Evolutionary conservation across 176 grass and related monocot species (phyloP).

Genomic region (Chrysopogon serrulatus): DNA sequence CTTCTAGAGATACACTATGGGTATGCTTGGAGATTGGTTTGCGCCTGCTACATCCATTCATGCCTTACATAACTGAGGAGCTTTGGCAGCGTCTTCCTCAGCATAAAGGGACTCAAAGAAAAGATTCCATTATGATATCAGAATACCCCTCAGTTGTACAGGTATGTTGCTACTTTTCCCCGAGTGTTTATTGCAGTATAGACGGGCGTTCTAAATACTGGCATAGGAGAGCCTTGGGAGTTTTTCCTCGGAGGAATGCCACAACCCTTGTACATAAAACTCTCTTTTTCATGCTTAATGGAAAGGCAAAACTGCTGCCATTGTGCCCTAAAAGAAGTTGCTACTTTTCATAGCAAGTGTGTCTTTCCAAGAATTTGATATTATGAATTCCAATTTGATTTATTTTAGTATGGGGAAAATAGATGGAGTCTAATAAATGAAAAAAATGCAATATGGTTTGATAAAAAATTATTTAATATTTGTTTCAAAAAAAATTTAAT

Average conservation of each 20-base stretch:
- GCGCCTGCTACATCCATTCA: slow-evolving; percentile 72
- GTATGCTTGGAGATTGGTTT: slow-evolving; percentile 67
- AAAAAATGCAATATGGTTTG: background rate
- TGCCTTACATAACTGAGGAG: slow-evolving; percentile 77
- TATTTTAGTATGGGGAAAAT: background rate
- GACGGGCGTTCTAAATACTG: too few species aligned
- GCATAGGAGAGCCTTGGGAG: too few species aligned
- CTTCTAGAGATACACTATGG: slow-evolving; percentile 56
- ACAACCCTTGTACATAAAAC: too few species aligned
- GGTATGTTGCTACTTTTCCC: background rate
- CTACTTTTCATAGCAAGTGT: background rate
- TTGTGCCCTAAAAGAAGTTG: background rate
- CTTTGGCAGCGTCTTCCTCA: slow-evolving; percentile 70
- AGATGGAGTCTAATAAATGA: background rate
- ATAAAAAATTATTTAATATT: background rate
- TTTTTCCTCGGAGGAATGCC: too few species aligned
- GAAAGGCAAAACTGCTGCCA: too few species aligned
- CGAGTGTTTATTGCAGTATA: too few species aligned
- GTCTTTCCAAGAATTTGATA: background rate
- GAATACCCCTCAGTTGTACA: slow-evolving; percentile 60
- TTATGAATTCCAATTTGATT: background rate
- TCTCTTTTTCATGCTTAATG: too few species aligned
- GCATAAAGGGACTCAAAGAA: slow-evolving; percentile 32
- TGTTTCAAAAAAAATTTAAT: too few species aligned
- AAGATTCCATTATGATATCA: slow-evolving; percentile 71